Conservation (phyloP, 2,329 filamentous ascomycete species). For the Scleromitrula shiraiana region DNA sequence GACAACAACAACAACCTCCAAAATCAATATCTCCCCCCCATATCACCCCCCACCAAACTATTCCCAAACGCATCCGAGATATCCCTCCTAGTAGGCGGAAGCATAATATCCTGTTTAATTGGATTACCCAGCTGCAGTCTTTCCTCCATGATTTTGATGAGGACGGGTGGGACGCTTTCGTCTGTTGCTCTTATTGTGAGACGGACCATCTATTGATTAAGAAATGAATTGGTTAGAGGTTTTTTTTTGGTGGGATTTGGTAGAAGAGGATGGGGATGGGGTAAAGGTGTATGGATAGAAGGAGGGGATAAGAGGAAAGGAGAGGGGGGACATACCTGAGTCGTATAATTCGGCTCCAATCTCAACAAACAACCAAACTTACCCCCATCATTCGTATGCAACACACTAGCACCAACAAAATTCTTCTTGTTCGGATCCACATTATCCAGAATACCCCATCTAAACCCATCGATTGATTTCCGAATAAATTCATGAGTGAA, state of each 20-base stretch:
- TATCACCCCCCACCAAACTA: constrained; percentile 20
- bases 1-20: neutral
- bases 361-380: constrained; percentile 93
- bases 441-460: constrained; percentile 76
- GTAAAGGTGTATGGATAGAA: neutral
- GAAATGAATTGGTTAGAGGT: neutral
- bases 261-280: neutral
- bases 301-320: neutral
- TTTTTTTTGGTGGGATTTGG: neutral
- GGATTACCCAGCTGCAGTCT: constrained; percentile 51
- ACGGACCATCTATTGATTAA: constrained; percentile 99
- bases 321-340: constrained; percentile 57
- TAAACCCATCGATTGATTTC: constrained; percentile 71
- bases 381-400: constrained; percentile 73
- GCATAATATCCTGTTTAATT: constrained; percentile 17
- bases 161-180: constrained; percentile 70
- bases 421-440: constrained; percentile 94
- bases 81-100: constrained; percentile 24
- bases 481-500: constrained; percentile 65
- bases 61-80: constrained; percentile 29
- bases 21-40: neutral
- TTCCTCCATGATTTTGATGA: constrained; percentile 84
- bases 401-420: constrained; percentile 81
- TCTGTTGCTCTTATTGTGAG: constrained; percentile 91
- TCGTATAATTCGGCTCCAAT: constrained; percentile 88